A percentile compares a stretch with the other conserved stretches of the same genome.
Conservation (phyloP, 2,329 filamentous ascomycete species). For the Achaetomium macrosporum region DNA sequence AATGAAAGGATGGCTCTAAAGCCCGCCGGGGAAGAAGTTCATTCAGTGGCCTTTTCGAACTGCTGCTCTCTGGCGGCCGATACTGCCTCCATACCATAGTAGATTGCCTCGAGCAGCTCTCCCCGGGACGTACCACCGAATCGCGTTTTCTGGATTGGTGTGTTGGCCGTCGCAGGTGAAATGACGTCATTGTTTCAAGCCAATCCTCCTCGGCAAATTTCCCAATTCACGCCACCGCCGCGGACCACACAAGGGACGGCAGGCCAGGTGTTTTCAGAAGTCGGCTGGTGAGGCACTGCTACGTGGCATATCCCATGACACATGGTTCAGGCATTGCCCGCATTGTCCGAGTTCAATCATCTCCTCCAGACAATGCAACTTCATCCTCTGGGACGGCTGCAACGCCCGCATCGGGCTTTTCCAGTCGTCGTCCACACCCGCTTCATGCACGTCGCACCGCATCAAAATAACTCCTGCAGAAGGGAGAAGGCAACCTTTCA, state of each 20-base stretch:
- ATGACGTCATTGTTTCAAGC: slow-evolving; percentile 17
- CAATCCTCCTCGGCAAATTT: slow-evolving; percentile 5
- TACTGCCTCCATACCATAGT: too few relatives aligned
- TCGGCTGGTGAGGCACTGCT: neutral
- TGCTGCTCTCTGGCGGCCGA: neutral
- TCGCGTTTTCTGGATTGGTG: too few relatives aligned
- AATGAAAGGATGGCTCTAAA: too few relatives aligned
- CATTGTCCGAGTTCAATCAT: neutral
- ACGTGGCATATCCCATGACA: slow-evolving; percentile 10
- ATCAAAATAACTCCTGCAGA: neutral
- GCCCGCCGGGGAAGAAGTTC: too few relatives aligned
- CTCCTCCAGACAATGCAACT: neutral
- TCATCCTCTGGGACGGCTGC: too few relatives aligned
- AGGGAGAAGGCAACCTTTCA: neutral
- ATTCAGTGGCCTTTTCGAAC: too few relatives aligned
- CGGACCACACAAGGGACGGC: too few relatives aligned
- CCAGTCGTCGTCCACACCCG: slow-evolving; percentile 4
- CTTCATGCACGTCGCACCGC: neutral
- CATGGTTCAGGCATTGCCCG: neutral
- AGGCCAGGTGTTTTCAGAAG: too few relatives aligned
- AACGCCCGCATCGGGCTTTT: neutral
- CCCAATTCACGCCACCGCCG: neutral
- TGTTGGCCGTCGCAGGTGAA: neutral
- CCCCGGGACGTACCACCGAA: too few relatives aligned
- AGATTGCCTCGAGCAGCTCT: neutral